phyloP scores from a whole-genome alignment of 305 asterid genomes.

The Fraxinus sp. region DNA sequence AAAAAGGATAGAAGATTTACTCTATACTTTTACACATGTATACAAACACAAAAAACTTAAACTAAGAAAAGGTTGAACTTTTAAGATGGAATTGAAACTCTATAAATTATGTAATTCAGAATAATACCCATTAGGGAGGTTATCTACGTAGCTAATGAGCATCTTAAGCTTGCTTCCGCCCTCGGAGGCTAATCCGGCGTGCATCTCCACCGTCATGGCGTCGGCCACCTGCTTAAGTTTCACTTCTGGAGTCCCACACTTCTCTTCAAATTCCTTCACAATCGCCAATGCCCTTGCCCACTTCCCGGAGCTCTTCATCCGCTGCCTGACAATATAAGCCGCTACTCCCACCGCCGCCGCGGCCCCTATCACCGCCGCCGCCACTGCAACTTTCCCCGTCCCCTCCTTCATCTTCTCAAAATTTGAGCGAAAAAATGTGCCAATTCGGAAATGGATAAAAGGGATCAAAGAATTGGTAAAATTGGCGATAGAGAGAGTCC shows the following conservation, averaged over 20 bases:
- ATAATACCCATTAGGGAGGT: constrained; percentile 67
- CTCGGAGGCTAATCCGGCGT: constrained; percentile 76
- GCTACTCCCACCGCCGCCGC: constrained; percentile 70
- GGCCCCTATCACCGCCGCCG: constrained; percentile 67
- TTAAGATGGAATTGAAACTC: not conserved
- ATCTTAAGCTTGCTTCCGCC: constrained; percentile 83
- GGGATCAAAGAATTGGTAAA: not conserved
- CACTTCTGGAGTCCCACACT: constrained; percentile 56
- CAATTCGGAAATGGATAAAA: not conserved
- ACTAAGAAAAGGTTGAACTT: not conserved
- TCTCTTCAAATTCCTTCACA: constrained; percentile 65
- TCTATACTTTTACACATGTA: not conserved
- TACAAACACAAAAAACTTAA: not conserved
- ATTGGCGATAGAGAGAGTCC: not conserved
- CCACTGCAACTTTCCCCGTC: constrained; percentile 65
- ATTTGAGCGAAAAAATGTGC: not conserved
- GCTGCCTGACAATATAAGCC: constrained; percentile 58
- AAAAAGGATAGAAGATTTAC: not conserved
- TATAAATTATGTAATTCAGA: not conserved
- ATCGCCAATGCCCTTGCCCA: constrained; percentile 59
- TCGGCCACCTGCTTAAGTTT: constrained; percentile 69
- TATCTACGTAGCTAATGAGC: constrained; percentile 77
- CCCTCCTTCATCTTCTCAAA: constrained; percentile 5
- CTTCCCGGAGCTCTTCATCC: constrained; percentile 51
- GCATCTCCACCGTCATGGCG: constrained; percentile 85